Conservation (phyloP, 2,329 filamentous ascomycete species). For the Thielaviopsis musarum region DNA sequence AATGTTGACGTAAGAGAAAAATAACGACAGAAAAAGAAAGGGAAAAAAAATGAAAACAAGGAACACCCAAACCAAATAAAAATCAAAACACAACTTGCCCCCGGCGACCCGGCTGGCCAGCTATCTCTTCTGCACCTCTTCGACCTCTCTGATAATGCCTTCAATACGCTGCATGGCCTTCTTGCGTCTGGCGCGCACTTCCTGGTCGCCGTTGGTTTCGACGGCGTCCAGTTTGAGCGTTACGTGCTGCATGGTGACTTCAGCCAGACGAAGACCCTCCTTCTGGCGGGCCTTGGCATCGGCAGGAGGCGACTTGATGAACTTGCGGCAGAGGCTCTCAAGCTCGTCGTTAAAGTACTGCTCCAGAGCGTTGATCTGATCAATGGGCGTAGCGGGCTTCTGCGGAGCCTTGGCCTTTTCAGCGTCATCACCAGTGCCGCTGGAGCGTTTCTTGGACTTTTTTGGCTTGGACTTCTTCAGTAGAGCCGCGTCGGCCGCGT, state of each 20-base stretch:
- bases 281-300: slow-evolving; percentile 53
- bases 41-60: not conserved
- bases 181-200: slow-evolving; percentile 49
- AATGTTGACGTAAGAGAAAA: not conserved
- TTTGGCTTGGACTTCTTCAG: slow-evolving; percentile 28
- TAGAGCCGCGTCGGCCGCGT: slow-evolving; percentile 13
- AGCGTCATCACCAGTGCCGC: not conserved
- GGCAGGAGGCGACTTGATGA: slow-evolving; percentile 41
- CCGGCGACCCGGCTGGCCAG: not conserved
- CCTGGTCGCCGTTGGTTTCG: slow-evolving; percentile 52
- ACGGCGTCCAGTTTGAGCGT: slow-evolving; percentile 62
- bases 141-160: slow-evolving; percentile 45
- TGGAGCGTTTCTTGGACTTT: slow-evolving; percentile 22
- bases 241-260: slow-evolving; percentile 61
- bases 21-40: not conserved
- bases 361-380: slow-evolving; percentile 51
- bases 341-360: slow-evolving; percentile 46
- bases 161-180: slow-evolving; percentile 59
- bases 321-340: slow-evolving; percentile 48
- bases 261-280: slow-evolving; percentile 57
- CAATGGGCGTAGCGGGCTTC: slow-evolving; percentile 23
- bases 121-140: slow-evolving; percentile 24
- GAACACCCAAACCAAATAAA: not conserved
- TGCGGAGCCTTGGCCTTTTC: not conserved
- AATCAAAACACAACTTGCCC: not conserved